phyloP scores from a whole-genome alignment of 768 basidiomycete genomes.

The Boletus pseudo-olivaceus region DNA sequence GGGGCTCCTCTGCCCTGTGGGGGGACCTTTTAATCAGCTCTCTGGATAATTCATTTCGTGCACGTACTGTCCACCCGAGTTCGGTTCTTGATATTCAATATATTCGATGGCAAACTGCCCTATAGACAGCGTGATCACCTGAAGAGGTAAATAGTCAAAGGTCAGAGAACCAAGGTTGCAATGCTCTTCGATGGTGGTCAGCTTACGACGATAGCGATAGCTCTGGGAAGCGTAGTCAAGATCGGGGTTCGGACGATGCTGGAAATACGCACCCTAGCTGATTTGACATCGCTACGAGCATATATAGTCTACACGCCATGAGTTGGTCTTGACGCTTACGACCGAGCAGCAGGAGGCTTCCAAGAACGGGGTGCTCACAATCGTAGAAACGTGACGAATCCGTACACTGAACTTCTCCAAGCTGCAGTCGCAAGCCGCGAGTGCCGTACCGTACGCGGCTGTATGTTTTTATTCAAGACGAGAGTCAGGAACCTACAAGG shows the following conservation, averaged over 20 bases:
- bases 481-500: constrained; percentile 46
- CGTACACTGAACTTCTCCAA: constrained; percentile 56
- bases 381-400: constrained; percentile 54
- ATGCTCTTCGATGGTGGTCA: neutral
- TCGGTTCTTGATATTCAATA: constrained; percentile 17
- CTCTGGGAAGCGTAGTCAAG: constrained; percentile 16
- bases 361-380: constrained; percentile 42
- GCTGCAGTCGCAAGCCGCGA: constrained; percentile 45
- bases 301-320: constrained; percentile 49
- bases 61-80: constrained; percentile 21
- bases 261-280: constrained; percentile 54
- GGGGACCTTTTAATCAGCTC: neutral
- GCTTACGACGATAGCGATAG: constrained; percentile 25
- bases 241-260: neutral
- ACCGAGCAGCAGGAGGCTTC: neutral
- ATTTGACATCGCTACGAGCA: constrained; percentile 72
- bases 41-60: neutral
- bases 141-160: neutral
- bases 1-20: constrained; percentile 23
- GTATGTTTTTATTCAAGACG: constrained; percentile 46
- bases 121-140: constrained; percentile 55
- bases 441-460: constrained; percentile 37
- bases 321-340: neutral
- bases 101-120: constrained; percentile 57
- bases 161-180: neutral